Evolutionary conservation across 495 filamentous ascomycete genomes (phyloP), one percentile per base, ranked within the genome.

Genomic region (Penicillium dipodomyicola): DNA sequence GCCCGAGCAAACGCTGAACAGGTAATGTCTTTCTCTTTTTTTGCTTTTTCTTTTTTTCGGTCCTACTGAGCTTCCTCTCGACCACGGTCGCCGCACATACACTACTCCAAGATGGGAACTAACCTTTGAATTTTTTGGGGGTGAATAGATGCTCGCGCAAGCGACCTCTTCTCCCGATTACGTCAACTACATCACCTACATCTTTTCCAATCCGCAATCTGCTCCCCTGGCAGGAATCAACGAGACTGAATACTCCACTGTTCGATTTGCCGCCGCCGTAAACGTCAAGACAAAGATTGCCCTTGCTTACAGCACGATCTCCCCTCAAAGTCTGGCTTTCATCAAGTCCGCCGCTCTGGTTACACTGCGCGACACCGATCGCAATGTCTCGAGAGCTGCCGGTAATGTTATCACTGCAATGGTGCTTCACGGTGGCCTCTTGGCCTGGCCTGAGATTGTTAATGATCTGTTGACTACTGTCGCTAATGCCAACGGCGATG

Each of bases 381-480:
- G 78, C 14, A 90, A 93, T 70, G 92, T 97, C 58, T 87, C 94
- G 64, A 90, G 82, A 65, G 89, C 87, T 72, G 88, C 91, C 37
- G 95, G 95, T 56, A 97, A 87, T 66, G 91, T 97, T 65, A 91
- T 96, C 63, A 97, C 95, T n/a, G 93, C 97, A 73, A 76, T 97
- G 64, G 85, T 97, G 51, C 83, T 82, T 57, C 84, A 86, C 59
- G 93, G 91, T 32, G 92, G 92, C 7, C 77, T 99, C 48, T 77
- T 92, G 68, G 87, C 85, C 53, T 99, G 94, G 94, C 92, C 93
- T 5, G 88, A 96, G 71, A 75, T 96, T 30, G 71, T 99, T 17
- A 84, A 91, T 15, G 84, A 96, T 61, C 77, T 99, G 12, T 67
- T 97, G 47, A 71, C 83, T 35, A 77, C 93, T 67, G 84, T 95